Conservation (phyloP, 2,329 filamentous ascomycete genomes). For the Lecanosticta acicola region DNA sequence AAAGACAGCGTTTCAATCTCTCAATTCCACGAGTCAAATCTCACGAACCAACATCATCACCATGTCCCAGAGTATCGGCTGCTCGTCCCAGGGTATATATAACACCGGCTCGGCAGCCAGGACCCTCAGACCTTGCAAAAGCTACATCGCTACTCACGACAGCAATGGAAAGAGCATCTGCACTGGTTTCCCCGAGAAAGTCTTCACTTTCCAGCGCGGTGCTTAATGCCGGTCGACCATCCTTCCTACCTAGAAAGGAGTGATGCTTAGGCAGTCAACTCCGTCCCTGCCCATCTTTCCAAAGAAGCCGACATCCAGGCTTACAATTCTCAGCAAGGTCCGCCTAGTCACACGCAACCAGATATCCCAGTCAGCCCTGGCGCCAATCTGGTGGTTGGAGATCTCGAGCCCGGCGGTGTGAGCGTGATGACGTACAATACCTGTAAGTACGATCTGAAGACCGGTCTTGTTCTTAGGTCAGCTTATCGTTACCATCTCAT, state of each 20-base stretch:
- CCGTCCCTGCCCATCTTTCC: slow-evolving; percentile 16
- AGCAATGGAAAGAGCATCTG: slow-evolving; percentile 17
- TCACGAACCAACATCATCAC: neutral
- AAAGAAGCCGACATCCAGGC: slow-evolving; percentile 18
- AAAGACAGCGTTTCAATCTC: too few relatives aligned
- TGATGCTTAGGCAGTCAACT: slow-evolving; percentile 15
- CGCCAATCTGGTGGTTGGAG: slow-evolving; percentile 17
- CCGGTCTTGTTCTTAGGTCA: too few relatives aligned
- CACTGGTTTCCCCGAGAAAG: slow-evolving; percentile 15
- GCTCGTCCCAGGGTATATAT: too few relatives aligned
- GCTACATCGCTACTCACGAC: slow-evolving; percentile 23
- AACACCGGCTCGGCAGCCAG: slow-evolving; percentile 7
- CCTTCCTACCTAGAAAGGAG: too few relatives aligned
- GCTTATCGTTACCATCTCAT: too few relatives aligned
- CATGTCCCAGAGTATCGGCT: slow-evolving; percentile 10
- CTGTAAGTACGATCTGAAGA: too few relatives aligned
- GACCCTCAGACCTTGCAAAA: slow-evolving; percentile 17
- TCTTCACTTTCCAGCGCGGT: slow-evolving; percentile 13
- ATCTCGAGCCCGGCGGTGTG: slow-evolving; percentile 18
- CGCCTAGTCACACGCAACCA: slow-evolving; percentile 12
- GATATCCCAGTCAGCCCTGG: slow-evolving; percentile 18
- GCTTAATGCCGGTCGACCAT: slow-evolving; percentile 6
- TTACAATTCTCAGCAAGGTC: slow-evolving; percentile 14
- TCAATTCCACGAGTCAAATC: too few relatives aligned
- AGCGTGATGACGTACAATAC: too few relatives aligned